Evolutionary conservation across 768 basidiomycete species (phyloP), one percentile per base, ranked within the genome.

Genomic region (Tylopilus rubrobrunneus): DNA sequence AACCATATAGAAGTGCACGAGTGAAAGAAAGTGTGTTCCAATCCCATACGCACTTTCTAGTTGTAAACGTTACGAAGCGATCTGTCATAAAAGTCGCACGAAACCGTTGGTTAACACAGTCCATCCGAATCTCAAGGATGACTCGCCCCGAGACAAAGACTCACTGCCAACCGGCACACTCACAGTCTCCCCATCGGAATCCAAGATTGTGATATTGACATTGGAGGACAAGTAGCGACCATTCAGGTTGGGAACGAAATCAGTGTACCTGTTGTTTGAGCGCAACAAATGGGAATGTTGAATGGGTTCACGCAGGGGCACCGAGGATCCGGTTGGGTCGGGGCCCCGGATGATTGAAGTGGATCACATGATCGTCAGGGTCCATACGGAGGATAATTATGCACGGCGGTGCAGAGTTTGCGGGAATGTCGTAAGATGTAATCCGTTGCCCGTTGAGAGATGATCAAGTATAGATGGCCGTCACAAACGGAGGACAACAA

Each of bases 191-290:
- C 73, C 75, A 15, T 67, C 49, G 42, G 71, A 60, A 60, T 80
- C 76, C 17, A 76, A 57, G 9, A 87, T 64, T 2, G 91, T 92
- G 65, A 96, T 89, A 71, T 95, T 89, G 52, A 83, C 88, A 61
- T 95, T 96, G 3, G 86, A 89, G 1, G 90, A 84, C 45, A 97
- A 72, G 67, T 92, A 94, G 43, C 84, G 78, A 7, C 87, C 90
- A 8, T 80, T 75, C 68, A 84, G 77, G 44, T 80, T 71, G 3
- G 83, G 84, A 3, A 73, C 82, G 61, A 92, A 87, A 64, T 86
- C 86, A 48, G 75, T 70, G 67, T 86, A 74, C 71, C 81, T 86
- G 52, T 49, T 47, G 36, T 37, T 45, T 31, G 15, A 51, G 23
- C 36, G 12, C 11, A 34, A 44, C 6, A 25, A 23, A 48, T n/a